A percentile compares a stretch with the other conserved stretches of the same genome.
These are phyloP conservation scores for Celoporthe dispersa DNA, from an alignment of 2,329 filamentous ascomycete genomes.

Conservation along the genomic window DNA sequence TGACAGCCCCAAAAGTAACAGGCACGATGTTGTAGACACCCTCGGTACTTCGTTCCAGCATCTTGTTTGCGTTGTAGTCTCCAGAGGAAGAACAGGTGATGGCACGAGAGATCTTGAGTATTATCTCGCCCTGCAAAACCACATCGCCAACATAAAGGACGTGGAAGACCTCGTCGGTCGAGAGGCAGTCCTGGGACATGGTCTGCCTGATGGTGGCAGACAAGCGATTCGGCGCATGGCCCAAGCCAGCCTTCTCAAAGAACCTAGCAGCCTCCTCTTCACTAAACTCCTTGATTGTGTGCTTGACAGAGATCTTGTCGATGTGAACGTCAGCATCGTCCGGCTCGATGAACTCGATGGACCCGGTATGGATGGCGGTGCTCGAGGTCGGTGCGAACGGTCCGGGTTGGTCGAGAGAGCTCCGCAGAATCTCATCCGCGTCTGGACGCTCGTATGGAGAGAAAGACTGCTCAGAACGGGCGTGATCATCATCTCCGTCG, in stretches of 20 bases:
- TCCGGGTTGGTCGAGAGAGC: conserved; percentile 42
- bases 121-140: conserved; percentile 45
- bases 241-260: conserved; percentile 39
- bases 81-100: conserved; percentile 47
- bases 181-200: conserved; percentile 51
- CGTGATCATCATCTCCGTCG: conserved; percentile 30
- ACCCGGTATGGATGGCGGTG: conserved; percentile 34
- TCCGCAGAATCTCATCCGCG: conserved; percentile 52
- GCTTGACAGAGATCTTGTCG: conserved; percentile 50
- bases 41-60: conserved; percentile 41
- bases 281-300: conserved; percentile 49
- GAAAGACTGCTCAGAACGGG: not conserved
- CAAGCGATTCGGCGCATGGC: conserved; percentile 42
- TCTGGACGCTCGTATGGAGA: conserved; percentile 33
- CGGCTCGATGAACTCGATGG: conserved; percentile 53
- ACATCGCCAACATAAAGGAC: conserved; percentile 54
- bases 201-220: conserved; percentile 52
- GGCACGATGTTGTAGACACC: conserved; percentile 57
- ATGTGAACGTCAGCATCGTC: conserved; percentile 36
- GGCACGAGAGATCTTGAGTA: conserved; percentile 54
- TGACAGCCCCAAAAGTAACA: conserved; percentile 51
- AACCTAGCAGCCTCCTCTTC: conserved; percentile 46
- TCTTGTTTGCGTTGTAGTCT: conserved; percentile 37
- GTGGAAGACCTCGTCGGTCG: conserved; percentile 50
- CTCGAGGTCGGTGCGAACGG: conserved; percentile 25